These are phyloP conservation scores for Aspergillus funiculosus DNA, from an alignment of 495 filamentous ascomycete genomes.

Conservation along the genomic window DNA sequence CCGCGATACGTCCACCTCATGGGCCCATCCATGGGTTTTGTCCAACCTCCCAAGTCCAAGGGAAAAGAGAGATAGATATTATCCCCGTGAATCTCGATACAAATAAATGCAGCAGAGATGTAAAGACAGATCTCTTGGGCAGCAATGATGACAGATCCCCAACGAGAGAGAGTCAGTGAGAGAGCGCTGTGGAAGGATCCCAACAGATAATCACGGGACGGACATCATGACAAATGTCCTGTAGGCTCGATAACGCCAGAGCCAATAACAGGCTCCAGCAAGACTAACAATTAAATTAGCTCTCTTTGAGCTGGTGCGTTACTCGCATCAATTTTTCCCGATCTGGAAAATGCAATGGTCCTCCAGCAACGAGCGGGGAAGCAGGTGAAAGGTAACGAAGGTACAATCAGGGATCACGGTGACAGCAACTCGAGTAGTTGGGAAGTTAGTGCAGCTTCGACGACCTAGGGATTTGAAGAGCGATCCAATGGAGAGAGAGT, in stretches of 20 bases:
- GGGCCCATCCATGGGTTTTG: too few relatives aligned
- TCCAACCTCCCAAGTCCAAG: background rate
- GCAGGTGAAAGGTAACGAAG: background rate
- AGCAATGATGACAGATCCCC: background rate
- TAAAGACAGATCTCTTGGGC: background rate
- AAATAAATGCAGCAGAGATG: too few relatives aligned
- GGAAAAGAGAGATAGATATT: too few relatives aligned
- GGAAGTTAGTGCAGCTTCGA: background rate
- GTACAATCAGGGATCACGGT: constrained; percentile 6
- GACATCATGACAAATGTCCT: constrained; percentile 8
- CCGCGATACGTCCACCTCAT: too few relatives aligned
- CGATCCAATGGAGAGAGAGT: constrained; percentile 1
- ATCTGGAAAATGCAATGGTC: constrained; percentile 12
- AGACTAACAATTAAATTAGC: background rate
- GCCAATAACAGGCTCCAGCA: constrained; percentile 8
- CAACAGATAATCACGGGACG: background rate
- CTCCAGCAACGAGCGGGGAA: background rate
- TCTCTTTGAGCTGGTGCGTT: background rate
- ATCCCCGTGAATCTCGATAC: too few relatives aligned
- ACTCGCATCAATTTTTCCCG: constrained; percentile 6
- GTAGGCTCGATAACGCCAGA: background rate
- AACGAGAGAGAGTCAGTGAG: background rate
- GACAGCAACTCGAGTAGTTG: constrained; percentile 9
- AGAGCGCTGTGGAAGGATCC: background rate
- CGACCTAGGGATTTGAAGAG: constrained; percentile 1